Conservation (phyloP, 2,329 filamentous ascomycete species). For the Trichoderma semiorbis region DNA sequence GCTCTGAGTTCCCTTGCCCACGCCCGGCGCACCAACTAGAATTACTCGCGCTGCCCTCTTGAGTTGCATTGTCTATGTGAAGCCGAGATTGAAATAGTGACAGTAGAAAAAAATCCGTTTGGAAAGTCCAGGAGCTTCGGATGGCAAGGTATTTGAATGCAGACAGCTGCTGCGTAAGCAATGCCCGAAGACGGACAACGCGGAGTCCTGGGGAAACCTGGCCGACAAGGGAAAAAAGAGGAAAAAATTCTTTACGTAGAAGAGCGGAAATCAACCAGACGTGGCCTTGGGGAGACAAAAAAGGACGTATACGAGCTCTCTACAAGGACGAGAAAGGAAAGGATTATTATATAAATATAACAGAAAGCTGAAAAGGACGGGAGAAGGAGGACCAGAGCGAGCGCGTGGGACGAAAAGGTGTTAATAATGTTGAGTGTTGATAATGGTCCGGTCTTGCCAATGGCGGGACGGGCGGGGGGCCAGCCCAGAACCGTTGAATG, state of each 20-base stretch:
- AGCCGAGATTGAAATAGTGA: neutral
- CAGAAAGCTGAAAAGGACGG: neutral
- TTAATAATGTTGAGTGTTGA: slow-evolving; percentile 20
- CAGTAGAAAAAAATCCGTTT: neutral
- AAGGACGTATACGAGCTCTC: neutral
- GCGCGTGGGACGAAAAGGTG: neutral
- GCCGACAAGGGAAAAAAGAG: neutral
- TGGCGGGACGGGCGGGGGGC: slow-evolving; percentile 13
- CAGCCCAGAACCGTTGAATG: slow-evolving; percentile 5
- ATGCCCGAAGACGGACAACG: neutral
- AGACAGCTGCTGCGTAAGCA: neutral
- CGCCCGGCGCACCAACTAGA: slow-evolving; percentile 90
- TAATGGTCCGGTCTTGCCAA: slow-evolving; percentile 5
- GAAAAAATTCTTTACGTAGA: neutral
- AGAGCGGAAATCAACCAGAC: neutral
- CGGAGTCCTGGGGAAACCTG: neutral
- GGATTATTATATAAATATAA: slow-evolving; percentile 5
- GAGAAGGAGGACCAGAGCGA: neutral
- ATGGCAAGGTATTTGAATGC: neutral
- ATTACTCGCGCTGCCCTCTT: slow-evolving; percentile 85
- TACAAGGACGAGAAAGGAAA: neutral
- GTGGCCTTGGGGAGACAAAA: neutral
- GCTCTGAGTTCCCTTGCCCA: slow-evolving; percentile 95
- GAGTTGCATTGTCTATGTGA: slow-evolving; percentile 53
- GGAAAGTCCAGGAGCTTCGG: neutral